These are phyloP conservation scores for Komagataella ulmi DNA, from an alignment of 805 yeast species.

Conservation along the genomic window DNA sequence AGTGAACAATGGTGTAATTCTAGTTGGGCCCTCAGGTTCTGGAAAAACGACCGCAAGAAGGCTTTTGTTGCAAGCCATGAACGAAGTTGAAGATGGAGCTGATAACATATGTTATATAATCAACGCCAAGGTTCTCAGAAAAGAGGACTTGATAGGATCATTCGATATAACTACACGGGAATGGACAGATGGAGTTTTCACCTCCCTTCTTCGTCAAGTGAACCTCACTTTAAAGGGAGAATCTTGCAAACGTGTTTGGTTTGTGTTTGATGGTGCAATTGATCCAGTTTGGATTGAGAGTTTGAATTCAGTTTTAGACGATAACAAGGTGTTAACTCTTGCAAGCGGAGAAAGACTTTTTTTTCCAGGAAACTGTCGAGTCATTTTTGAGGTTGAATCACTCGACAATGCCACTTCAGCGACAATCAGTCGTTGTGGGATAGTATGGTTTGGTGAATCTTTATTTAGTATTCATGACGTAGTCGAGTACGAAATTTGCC, in stretches of 20 bases:
- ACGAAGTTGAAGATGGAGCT: conserved; percentile 14
- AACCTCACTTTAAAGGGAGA: conserved; percentile 48
- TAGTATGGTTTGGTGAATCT: conserved; percentile 53
- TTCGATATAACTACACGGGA: conserved; percentile 72
- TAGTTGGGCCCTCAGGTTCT: conserved; percentile 63
- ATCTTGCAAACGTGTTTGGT: conserved; percentile 43
- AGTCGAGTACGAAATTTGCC: background rate
- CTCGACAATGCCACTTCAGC: conserved; percentile 72
- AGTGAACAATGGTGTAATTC: conserved; percentile 66
- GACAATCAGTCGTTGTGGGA: conserved; percentile 85
- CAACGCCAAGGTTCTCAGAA: conserved; percentile 67
- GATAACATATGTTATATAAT: conserved; percentile 30
- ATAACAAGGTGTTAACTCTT: conserved; percentile 65
- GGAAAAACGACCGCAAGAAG: conserved; percentile 57
- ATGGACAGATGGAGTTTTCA: conserved; percentile 84
- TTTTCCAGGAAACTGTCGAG: conserved; percentile 46
- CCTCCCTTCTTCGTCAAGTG: conserved; percentile 48
- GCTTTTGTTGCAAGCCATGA: conserved; percentile 31
- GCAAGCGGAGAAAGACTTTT: conserved; percentile 82
- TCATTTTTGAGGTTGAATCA: conserved; percentile 67
- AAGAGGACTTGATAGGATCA: conserved; percentile 53
- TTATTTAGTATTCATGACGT: background rate
- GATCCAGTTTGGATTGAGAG: conserved; percentile 94
- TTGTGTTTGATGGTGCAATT: conserved; percentile 83
- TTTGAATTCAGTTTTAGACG: conserved; percentile 83